Percentiles rank a stretch among this genome's conserved stretches.
Conservation (phyloP, 2,329 filamentous ascomycete genomes). For the Orbilia quercus region DNA sequence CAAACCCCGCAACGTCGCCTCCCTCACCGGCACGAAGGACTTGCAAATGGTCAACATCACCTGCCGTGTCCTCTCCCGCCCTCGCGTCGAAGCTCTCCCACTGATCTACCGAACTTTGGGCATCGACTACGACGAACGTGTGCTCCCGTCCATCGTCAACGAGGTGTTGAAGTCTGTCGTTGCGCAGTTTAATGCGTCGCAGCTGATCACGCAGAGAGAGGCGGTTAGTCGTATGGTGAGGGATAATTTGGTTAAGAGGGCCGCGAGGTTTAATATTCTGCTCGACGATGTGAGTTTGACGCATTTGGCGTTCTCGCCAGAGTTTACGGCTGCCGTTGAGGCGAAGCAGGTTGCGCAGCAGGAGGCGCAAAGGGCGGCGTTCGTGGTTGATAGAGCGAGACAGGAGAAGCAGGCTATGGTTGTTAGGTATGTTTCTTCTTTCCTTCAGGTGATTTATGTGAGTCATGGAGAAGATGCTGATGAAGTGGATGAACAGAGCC, state of each 20-base stretch:
- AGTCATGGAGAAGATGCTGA: conserved; percentile 6
- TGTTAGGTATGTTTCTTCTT: conserved; percentile 66
- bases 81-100: conserved; percentile 85
- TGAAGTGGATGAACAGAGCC: conserved; percentile 69
- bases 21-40: conserved; percentile 97
- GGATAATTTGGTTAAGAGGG: conserved; percentile 89
- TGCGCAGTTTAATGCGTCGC: conserved; percentile 97
- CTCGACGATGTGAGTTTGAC: conserved; percentile 97
- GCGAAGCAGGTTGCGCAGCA: conserved; percentile 77
- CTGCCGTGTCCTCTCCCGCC: conserved; percentile 95
- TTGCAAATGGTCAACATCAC: conserved; percentile 99
- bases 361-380: conserved; percentile 94
- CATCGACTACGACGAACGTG: conserved; percentile 94
- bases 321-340: conserved; percentile 78
- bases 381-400: conserved; percentile 97
- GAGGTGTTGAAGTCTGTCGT: conserved; percentile 99
- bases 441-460: not conserved
- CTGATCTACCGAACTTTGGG: conserved; percentile 98
- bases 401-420: conserved; percentile 99
- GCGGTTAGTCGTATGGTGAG: conserved; percentile 91
- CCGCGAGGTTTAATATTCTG: conserved; percentile 95
- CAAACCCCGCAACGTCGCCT: conserved; percentile 95
- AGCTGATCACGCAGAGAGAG: conserved; percentile 98
- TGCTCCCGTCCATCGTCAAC: conserved; percentile 96
- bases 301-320: conserved; percentile 78